Percentiles rank a stretch among this genome's conserved stretches.
phyloP scores from a whole-genome alignment of 2,329 filamentous ascomycete genomes.

The Fusarium kyushuense region DNA sequence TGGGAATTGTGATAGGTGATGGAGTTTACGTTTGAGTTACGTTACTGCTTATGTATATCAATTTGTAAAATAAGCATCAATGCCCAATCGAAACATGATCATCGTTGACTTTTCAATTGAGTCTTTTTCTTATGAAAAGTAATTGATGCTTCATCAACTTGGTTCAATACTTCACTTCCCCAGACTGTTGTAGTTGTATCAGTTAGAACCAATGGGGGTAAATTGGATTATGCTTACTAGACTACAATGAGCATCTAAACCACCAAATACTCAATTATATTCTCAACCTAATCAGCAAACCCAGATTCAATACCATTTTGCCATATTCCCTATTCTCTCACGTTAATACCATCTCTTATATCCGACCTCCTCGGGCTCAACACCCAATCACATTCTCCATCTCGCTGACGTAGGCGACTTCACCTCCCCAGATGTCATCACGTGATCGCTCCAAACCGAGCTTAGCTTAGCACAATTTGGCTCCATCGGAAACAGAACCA shows the following conservation, averaged over 20 bases:
- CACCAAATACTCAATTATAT: conserved; percentile 4
- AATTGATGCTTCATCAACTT: not conserved
- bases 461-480: conserved; percentile 44
- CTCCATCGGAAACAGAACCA: conserved; percentile 39
- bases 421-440: conserved; percentile 20
- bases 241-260: conserved; percentile 2
- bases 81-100: not conserved
- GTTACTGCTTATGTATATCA: conserved; percentile 1
- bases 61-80: not conserved
- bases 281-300: not conserved
- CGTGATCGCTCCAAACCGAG: conserved; percentile 44
- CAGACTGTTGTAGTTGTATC: not conserved
- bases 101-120: not conserved
- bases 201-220: conserved; percentile 38
- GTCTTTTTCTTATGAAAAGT: too few species aligned
- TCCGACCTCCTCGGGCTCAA: conserved; percentile 30
- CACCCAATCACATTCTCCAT: conserved; percentile 20
- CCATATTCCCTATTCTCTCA: not conserved
- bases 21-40: not conserved
- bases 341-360: not conserved
- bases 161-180: not conserved
- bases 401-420: conserved; percentile 35
- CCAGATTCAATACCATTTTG: not conserved
- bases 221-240: conserved; percentile 44
- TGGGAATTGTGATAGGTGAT: not conserved